Evolutionary conservation across 495 filamentous ascomycete genomes (phyloP).

Genomic region (Penicillium chermesinum): DNA sequence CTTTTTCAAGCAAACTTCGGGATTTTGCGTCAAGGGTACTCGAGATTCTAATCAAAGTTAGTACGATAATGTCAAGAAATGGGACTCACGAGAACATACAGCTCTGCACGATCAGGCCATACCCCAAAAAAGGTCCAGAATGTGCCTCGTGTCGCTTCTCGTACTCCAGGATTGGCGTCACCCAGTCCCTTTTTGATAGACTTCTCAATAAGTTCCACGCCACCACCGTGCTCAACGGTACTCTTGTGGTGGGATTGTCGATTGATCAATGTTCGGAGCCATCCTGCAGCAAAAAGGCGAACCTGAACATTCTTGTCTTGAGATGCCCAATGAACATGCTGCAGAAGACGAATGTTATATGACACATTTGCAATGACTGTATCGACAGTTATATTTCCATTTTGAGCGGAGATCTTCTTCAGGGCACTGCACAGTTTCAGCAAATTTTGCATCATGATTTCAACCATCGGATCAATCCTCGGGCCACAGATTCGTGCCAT

Average conservation of each 20-base stretch:
- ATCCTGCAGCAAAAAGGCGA: slow-evolving; percentile 69
- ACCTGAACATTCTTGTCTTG: slow-evolving; percentile 91
- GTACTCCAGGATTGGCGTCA: slow-evolving; percentile 82
- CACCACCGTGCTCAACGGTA: slow-evolving; percentile 76
- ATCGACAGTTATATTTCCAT: slow-evolving; percentile 71
- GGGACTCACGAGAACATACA: slow-evolving; percentile 45
- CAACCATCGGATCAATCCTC: slow-evolving; percentile 80
- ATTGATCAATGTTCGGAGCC: slow-evolving; percentile 75
- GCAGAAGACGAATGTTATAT: slow-evolving; percentile 71
- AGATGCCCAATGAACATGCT: slow-evolving; percentile 71
- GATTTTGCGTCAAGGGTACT: slow-evolving; percentile 67
- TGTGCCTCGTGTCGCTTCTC: slow-evolving; percentile 74
- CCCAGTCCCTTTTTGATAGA: slow-evolving; percentile 78
- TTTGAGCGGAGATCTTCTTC: slow-evolving; percentile 83
- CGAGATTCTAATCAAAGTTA: slow-evolving; percentile 58
- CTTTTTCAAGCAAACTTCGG: slow-evolving; percentile 69
- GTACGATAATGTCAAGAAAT: slow-evolving; percentile 8
- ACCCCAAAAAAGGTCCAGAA: slow-evolving; percentile 76
- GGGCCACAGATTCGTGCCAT: slow-evolving; percentile 70
- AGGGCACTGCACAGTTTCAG: slow-evolving; percentile 81
- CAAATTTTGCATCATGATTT: slow-evolving; percentile 81
- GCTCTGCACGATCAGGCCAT: slow-evolving; percentile 74
- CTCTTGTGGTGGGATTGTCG: slow-evolving; percentile 74
- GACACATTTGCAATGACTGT: slow-evolving; percentile 70
- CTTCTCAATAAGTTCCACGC: slow-evolving; percentile 77